Base-by-base conservation (phyloP, 2,329 filamentous ascomycete species). In the Fusarium sp. region DNA sequence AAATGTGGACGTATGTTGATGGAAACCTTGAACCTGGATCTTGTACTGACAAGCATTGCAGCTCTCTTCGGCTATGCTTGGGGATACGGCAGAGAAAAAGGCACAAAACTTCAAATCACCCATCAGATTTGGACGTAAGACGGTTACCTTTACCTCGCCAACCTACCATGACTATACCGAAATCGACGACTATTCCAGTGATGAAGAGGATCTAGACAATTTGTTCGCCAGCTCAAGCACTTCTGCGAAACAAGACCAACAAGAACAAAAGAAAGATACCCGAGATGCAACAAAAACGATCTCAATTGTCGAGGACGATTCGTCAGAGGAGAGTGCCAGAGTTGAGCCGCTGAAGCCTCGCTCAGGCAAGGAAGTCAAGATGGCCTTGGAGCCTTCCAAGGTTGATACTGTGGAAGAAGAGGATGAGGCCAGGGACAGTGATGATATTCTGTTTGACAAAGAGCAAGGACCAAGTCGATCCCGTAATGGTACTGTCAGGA, bases 91-190 rank as follows among this genome's bases (percentile, higher is more conserved):
- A 3, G 92, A 95, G 71, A 97, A 97, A 78, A 88, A 91, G 32
- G 94, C 93, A 76, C 94, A 92, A 73, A 90, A 92, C 1, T 85
- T 97, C 64, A 96, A 93, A 79, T 91, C 92, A 3, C 64, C 73
- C 6, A 95, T 97, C 82, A 89, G 92, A 66, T 89, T 92, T 71
- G 95, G 95, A 76, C 87, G 91, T 29, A 98, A 97, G 81, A 96
- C 89, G 0, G 95, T 98, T 29, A 89, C 93, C 43, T 98, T 98
- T 75, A 88, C 93, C 8, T 88, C 92, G 2, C 93, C 94, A 1
- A 96, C 93, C 8, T 97, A 95, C 75, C 92, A 95, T 44, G 93
- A 97, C 80, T 93, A 95, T 66, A 94, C 92, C 0, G 93, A 97
- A 70, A 88, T 92, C 73, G 94, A 97, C 56, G 94, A 97, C 58